phyloP scores from a whole-genome alignment of 139 green algal species.

The Coelastrella sp. region DNA sequence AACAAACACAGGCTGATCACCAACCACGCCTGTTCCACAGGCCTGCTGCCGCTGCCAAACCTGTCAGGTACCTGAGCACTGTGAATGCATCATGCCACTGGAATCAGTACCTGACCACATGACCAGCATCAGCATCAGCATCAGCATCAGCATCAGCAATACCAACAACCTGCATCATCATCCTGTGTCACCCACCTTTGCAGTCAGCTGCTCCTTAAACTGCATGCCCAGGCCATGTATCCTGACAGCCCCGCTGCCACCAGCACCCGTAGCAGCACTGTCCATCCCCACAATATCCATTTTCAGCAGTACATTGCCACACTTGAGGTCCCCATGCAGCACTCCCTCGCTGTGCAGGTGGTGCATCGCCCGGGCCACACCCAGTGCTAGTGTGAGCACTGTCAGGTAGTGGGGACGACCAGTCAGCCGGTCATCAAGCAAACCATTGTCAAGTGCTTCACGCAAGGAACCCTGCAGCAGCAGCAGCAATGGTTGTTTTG shows the following conservation, averaged over 20 bases:
- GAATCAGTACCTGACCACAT: background rate
- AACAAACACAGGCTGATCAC: background rate
- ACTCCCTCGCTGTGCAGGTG: constrained; percentile 32
- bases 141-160: background rate
- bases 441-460: background rate
- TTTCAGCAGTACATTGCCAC: constrained; percentile 59
- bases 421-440: constrained; percentile 27
- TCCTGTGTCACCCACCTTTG: background rate
- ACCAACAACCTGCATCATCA: background rate
- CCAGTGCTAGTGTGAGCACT: constrained; percentile 22
- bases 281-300: background rate
- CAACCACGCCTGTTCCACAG: background rate
- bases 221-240: background rate
- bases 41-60: too few relatives aligned
- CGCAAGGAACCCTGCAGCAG: constrained; percentile 14
- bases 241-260: background rate
- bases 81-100: too few relatives aligned
- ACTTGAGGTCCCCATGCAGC: constrained; percentile 33
- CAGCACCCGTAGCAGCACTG: background rate
- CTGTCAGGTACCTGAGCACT: too few relatives aligned
- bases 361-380: constrained; percentile 18
- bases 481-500: background rate
- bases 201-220: background rate
- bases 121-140: background rate
- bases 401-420: constrained; percentile 9